Base-by-base conservation (phyloP, 345 rosid species). In the Microthlaspi erraticum region DNA sequence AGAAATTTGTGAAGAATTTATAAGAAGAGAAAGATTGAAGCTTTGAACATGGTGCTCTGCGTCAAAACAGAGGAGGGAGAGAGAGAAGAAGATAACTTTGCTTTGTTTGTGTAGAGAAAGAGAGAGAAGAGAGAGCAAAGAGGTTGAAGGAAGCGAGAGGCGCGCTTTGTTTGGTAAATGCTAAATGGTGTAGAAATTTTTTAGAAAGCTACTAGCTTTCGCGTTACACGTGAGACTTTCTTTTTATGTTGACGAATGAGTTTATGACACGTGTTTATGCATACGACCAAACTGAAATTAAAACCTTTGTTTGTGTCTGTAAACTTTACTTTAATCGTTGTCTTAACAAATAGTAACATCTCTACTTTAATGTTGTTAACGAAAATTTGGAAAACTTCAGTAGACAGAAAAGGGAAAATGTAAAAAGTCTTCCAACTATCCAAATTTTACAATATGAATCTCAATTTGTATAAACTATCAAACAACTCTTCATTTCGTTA, bases 161-260 rank as follows among this genome's bases (percentile, higher is more conserved):
- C 68, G 73, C 68, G 78, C 73, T 74, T 67, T 59, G 73, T 67
- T 74, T 61, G 63, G 73, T 60, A 50, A 50, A n/a, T n/a, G n/a
- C n/a, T n/a, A n/a, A 66, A 66, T 66, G 53, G 46, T 74, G 48
- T 2, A 31, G 61, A 66, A 33, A 32, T 11, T 65, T 65, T 73
- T 73, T 58, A 66, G 77, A 66, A 59, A 74, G 77, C 49, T 20
- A 17, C 17, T 50, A 33, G 68, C 46, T 64, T 73, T 73, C 12
- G 64, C 51, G 49, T 49, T 34, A 67, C 78, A 74, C 78, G 78
- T 74, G 78, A 74, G 78, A 51, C 60, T 60, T 67, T 74, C 43
- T 60, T 74, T 74, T 74, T 60, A 1, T 66, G 16, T 42, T 8
- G 0, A 12, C 78, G 5, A 66, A 50, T 66, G 0, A 33, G 11